A percentile compares a stretch with the other conserved stretches of the same genome.
phyloP scores from a whole-genome alignment of 192 early-diverging fungal genomes.

The Umbelopsis sp. region DNA sequence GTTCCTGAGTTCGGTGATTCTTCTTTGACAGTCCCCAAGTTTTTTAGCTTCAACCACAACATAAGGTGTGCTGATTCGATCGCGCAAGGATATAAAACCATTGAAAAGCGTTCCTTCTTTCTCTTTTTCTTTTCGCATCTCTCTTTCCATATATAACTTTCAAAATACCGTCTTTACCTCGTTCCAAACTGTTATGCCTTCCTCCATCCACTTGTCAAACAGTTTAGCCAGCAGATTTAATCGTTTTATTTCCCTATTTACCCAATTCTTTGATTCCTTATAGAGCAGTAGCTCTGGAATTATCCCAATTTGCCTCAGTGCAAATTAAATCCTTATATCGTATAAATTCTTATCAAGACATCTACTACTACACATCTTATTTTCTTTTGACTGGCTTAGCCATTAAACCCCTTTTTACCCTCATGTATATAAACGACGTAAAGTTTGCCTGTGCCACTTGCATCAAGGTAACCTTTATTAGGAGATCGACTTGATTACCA shows the following conservation, averaged over 20 bases:
- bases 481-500: no score
- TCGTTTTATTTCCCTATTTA: no score
- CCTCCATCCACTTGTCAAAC: no score
- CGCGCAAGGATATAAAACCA: not conserved
- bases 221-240: no score
- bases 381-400: not conserved
- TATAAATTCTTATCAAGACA: not conserved
- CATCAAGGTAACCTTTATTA: conserved; percentile 29
- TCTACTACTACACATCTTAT: not conserved
- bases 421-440: conserved; percentile 33
- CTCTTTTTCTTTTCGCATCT: not conserved
- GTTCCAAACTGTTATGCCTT: no score
- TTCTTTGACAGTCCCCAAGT: conserved; percentile 19
- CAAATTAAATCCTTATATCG: no score
- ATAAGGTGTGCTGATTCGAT: not conserved
- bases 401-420: not conserved
- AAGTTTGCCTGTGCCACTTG: conserved; percentile 41
- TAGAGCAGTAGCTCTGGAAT: no score
- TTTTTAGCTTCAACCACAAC: not conserved
- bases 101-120: conserved; percentile 9
- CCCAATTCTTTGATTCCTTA: no score
- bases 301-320: no score
- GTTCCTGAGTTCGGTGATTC: conserved; percentile 12
- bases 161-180: no score
- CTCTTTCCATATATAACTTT: not conserved